phyloP scores from a whole-genome alignment of 176 grass and related monocot species.

The Avena insularis region DNA sequence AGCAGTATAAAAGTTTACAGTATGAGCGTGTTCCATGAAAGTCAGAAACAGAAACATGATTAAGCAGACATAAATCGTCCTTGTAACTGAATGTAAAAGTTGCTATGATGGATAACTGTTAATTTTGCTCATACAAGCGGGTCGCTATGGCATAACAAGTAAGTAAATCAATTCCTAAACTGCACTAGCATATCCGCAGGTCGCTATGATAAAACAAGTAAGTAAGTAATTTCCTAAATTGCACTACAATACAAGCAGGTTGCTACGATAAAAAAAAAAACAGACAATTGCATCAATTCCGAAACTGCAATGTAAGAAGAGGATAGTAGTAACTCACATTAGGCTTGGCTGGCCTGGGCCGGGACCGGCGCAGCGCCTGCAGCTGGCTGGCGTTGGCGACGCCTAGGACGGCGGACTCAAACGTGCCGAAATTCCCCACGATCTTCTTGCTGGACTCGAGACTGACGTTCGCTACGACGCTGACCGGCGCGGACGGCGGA shows the following conservation, averaged over 20 bases:
- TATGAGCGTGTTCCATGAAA: neutral
- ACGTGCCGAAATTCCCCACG: constrained; percentile 77
- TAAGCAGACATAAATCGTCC: neutral
- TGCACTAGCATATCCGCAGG: neutral
- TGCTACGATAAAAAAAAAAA: neutral
- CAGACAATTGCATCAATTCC: neutral
- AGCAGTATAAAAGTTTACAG: neutral
- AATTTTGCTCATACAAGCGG: neutral
- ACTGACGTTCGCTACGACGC: constrained; percentile 64
- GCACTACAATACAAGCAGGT: neutral
- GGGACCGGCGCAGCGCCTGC: constrained; percentile 68
- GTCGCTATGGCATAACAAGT: neutral
- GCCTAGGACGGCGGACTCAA: constrained; percentile 82
- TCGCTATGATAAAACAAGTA: neutral
- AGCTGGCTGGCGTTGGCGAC: constrained; percentile 57
- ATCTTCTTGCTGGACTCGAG: constrained; percentile 69
- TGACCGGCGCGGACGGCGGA: constrained; percentile 51
- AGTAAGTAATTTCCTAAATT: neutral
- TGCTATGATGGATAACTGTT: neutral
- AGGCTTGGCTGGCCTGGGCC: constrained; percentile 66
- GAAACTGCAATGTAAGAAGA: neutral
- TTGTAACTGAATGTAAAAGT: constrained; percentile 4
- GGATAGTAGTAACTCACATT: constrained; percentile 42
- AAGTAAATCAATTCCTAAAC: constrained; percentile 7
- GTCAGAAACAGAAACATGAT: neutral